Base-by-base conservation (phyloP, 345 rosid species). In the Lumnitzera racemosa region DNA sequence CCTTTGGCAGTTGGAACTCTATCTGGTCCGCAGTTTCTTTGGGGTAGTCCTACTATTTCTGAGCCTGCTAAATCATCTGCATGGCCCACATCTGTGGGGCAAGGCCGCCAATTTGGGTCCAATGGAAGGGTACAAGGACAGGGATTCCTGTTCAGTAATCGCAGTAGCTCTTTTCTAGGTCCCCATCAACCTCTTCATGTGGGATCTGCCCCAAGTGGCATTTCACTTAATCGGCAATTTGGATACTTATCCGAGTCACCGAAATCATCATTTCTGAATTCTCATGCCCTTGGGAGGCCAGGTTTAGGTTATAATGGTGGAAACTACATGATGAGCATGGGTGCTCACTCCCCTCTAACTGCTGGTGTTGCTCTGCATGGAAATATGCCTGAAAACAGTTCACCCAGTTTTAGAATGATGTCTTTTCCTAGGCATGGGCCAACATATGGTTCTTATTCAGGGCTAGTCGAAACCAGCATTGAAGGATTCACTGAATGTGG, bases 191-290 rank as follows among this genome's bases (percentile, higher is more conserved):
- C 78, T 53, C 92, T 81, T 76, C 92, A 83, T 69, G 90, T 92
- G 25, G 98, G 97, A 61, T 92, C 98, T 70, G 97, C 98, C 70
- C 97, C 97, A 36, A 80, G 96, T 65, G 87, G 85, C 62, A 71
- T 76, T 64, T 83, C 82, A 57, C 67, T 80, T 49, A 86, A 82
- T 68, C 74, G 83, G 61, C 86, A 80, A 59, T 75, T 82, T 15
- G 81, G 81, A 48, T 68, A 62, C 66, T 76, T 78, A 67, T 70
- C 78, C 0, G 88, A 83, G 66, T 86, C 94, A 65, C 74, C 51
- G 53, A 68, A 67, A 70, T 66, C 63, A 51, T 70, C 62, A 67
- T 73, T 62, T 66, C 56, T 53, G 72, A 67, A 72, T 11, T 73
- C 67, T 56, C 61, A n/a, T 57, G 56, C 73, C 25, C 24, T 24